Conservation (phyloP, 2,329 filamentous ascomycete genomes). For the Conoideocrella luteorostrata region DNA sequence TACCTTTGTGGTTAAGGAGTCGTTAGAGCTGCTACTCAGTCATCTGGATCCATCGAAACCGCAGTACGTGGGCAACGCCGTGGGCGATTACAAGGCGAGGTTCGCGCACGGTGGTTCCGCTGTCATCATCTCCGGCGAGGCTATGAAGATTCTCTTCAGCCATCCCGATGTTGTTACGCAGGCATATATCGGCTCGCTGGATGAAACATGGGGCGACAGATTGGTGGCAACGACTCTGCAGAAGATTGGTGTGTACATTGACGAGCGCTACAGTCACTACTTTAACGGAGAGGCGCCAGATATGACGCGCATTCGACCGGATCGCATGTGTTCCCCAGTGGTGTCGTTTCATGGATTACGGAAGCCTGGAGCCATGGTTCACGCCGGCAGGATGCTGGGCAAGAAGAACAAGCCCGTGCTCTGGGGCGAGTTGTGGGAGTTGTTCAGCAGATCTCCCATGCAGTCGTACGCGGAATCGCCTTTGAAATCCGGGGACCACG, state of each 20-base stretch:
- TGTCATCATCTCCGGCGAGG: slow-evolving; percentile 44
- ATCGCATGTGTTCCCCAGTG: slow-evolving; percentile 48
- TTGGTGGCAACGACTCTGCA: slow-evolving; percentile 47
- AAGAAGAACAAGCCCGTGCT: slow-evolving; percentile 33
- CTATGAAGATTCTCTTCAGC: slow-evolving; percentile 40
- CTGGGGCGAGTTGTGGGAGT: slow-evolving; percentile 44
- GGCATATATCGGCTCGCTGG: slow-evolving; percentile 41
- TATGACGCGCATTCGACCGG: slow-evolving; percentile 41
- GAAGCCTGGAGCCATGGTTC: slow-evolving; percentile 37
- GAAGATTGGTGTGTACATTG: slow-evolving; percentile 47
- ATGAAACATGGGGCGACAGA: slow-evolving; percentile 48
- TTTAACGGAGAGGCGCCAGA: slow-evolving; percentile 50
- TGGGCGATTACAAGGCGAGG: slow-evolving; percentile 48
- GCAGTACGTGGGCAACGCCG: slow-evolving; percentile 50
- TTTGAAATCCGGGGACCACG: slow-evolving; percentile 37
- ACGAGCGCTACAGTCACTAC: slow-evolving; percentile 46
- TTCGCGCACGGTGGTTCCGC: slow-evolving; percentile 53
- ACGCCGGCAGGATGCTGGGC: slow-evolving; percentile 35
- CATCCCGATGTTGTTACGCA: slow-evolving; percentile 35
- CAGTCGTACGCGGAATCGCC: slow-evolving; percentile 28
- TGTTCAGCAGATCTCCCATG: slow-evolving; percentile 38
- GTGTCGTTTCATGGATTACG: slow-evolving; percentile 48
- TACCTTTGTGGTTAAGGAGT: slow-evolving; percentile 46
- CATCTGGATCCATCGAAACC: slow-evolving; percentile 41
- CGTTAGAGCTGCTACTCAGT: slow-evolving; percentile 40